Base-by-base conservation (phyloP, 495 filamentous ascomycete genomes). In the Aspergillus taichungensis region DNA sequence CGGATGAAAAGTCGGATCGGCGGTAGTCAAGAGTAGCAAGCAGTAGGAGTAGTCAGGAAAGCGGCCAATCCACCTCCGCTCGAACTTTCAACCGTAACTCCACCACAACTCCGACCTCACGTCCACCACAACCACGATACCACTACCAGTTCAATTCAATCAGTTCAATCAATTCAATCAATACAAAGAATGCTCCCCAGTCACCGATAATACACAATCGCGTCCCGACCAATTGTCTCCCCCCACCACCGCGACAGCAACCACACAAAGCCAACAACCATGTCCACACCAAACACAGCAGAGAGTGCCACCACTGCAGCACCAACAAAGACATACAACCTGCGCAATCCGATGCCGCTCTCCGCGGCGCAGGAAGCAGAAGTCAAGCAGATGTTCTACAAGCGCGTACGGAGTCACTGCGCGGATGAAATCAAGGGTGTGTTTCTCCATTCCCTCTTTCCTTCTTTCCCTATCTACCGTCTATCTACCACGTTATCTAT, bases 291-390 rank as follows among this genome's bases (percentile, higher is more conserved):
- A 24, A 24, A 24, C 18, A 24, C 18, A 24, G 18, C 39, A 46
- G 10, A 10, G 40, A 6, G 10, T 41, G 8, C 39, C 30, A 29
- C 39, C 41, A 14, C 11, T 14, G 37, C 3, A 43, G 30, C 14
- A 42, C 47, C 42, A 61, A 65, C 18, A 24, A 24, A 24, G 4
- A 4, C 18, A 53, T 64, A 68, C 49, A 72, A 71, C 51, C 60
- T 73, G 50, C 77, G 79, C 52, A 95, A 94, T 60, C 92, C 92
- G 2, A 69, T 95, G 37, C 92, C 94, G n/a, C 77, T 98, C 39
- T 94, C 90, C 37, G 82, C 94, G 5, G 72, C 83, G 7, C 92
- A 98, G 62, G 92, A 98, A 69, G 74, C 82, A 32, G 87, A 95
- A 71, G 89, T 98, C 37, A 79, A 87, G 40, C 83, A 94, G 51